Conservation (phyloP, 179 eudicot genomes). For the Sideroxylon spinosum region DNA sequence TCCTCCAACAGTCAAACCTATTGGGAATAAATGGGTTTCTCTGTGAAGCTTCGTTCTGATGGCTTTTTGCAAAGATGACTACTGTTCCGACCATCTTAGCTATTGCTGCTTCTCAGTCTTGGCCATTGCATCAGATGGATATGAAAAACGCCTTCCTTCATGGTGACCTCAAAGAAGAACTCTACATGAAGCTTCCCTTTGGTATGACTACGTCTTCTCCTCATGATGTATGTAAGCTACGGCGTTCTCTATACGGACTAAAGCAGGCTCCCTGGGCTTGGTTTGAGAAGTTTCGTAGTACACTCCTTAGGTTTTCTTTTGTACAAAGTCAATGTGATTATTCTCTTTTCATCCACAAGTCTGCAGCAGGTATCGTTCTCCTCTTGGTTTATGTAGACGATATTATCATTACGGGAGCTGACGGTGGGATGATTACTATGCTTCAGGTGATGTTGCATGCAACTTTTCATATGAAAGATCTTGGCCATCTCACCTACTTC, state of each 20-base stretch:
- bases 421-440: too few species aligned
- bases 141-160: neutral
- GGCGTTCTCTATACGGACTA: neutral
- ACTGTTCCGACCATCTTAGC: neutral
- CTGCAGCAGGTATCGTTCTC: neutral
- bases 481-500: too few species aligned
- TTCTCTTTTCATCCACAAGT: neutral
- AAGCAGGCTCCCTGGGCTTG: constrained; percentile 13
- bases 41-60: too few species aligned
- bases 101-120: neutral
- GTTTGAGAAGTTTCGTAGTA: constrained; percentile 11
- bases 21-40: too few species aligned
- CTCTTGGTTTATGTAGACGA: neutral
- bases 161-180: neutral
- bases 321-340: constrained; percentile 6
- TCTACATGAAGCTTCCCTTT: neutral
- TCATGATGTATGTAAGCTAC: neutral
- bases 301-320: neutral
- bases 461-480: constrained; percentile 12
- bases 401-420: neutral
- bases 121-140: constrained; percentile 1
- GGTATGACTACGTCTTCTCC: neutral
- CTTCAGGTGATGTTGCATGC: neutral
- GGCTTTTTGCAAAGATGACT: constrained; percentile 19
- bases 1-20: too few species aligned